Evolutionary conservation across 1,284 basidiomycete species (phyloP), one percentile per base, ranked within the genome.

Genomic region (Athelia psychrophila): DNA sequence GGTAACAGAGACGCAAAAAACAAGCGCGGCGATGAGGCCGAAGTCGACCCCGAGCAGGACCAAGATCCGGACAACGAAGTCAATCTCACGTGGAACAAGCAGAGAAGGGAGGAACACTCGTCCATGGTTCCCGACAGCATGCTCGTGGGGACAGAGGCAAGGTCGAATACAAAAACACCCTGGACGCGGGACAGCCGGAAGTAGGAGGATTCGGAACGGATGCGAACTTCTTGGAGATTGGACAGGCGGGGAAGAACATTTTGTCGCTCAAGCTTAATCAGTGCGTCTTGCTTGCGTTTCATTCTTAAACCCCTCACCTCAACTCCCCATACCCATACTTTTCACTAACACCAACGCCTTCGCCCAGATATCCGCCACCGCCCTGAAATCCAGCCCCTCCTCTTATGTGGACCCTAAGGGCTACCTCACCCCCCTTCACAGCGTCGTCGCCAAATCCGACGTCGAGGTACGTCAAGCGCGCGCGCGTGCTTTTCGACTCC

Each of bases 391-490:
- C 15, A 94, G 95, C 13, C 77, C 85, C 0, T 83, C 93, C 1
- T 93, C 94, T 0, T 93, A 92, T 3, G 85, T 99, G 48, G 97
- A 99, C 64, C 96, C 96, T 2, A 93, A 95, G 68, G 96, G 96
- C 19, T 99, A 99, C 70, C 84, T 99, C 55, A 98, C 96, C 0
- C 94, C 93, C 24, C 83, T 99, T 50, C 91, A 98, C 60, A 93
- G 88, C 56, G 90, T 95, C 50, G 78, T 91, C 20, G 76, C 95
- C 61, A 98, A 98, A 67, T 89, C 90, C 1, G 90, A 94, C 58
- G 93, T 94, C 5, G 96, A 98, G 74, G 98, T 99, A 98, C 70
- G 98, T 99, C 69, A 99, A 99, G 68, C 89, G 95, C 51, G 96
- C 95, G 1, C 82, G 96, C 30, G 93, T 94, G 80, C 80, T 99